Base-by-base conservation (phyloP, 176 grass and related monocot species). In the Miscanthus lutarioriparius region DNA sequence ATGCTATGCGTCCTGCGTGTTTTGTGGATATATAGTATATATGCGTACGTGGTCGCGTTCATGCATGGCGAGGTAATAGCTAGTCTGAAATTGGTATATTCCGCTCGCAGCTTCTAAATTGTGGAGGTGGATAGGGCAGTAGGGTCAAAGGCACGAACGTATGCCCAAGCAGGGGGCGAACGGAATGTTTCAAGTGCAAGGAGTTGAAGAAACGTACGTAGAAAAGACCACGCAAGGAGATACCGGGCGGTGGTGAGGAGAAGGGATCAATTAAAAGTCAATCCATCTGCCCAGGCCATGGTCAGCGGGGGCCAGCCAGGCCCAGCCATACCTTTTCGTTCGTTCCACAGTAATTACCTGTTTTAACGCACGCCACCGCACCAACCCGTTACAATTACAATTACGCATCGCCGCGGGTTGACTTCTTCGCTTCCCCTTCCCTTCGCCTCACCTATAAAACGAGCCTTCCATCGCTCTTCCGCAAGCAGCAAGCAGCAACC, bases 261-360 rank as follows among this genome's bases (percentile, higher is more conserved):
- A 78, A 70, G 11, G 67, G 59, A 89, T 89, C 51, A 64, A 77
- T 69, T 33, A 38, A 80, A 85, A 76, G 87, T 82, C 83, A 85
- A 76, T 19, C 49, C 0, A 89, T 2, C 35, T 0, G 8, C 6
- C 48, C 4, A 41, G 78, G 14, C 22, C n/a, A 17, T 80, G 70
- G 82, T 85, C 82, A 76, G 22, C 15, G 64, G 26, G 5, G 59
- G 74, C 23, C 36, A 74, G 35, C 81, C 68, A 45, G 10, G 0
- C 26, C n/a, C n/a, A n/a, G n/a, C n/a, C n/a, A 26, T 10, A 25
- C 10, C 40, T 3, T 1, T 26, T 5, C 9, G 0, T 48, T 69
- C 64, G 20, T n/a, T n/a, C n/a, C n/a, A n/a, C n/a, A 79, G 22
- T 65, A 79, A 13, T 44, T 37, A 3, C 11, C 48, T 12, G 59